Evolutionary conservation across 352 stramenopile species (phyloP).

Genomic region (Phytophthora ohioensis): DNA sequence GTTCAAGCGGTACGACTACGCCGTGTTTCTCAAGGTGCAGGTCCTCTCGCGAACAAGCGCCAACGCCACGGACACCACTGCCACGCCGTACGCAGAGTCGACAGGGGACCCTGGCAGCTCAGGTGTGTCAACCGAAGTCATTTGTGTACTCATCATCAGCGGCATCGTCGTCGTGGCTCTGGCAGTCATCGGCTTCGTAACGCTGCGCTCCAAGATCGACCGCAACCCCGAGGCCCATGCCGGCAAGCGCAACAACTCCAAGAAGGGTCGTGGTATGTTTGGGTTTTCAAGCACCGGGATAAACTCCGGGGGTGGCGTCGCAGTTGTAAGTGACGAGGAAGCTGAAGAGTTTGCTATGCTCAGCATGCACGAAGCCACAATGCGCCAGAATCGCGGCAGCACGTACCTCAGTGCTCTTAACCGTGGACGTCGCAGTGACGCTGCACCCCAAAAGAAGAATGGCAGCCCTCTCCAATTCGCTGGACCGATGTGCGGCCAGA

Average conservation of each 20-base stretch:
- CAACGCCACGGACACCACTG: conserved; percentile 37
- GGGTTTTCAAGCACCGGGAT: conserved; percentile 40
- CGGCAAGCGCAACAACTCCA: conserved; percentile 34
- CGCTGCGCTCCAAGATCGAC: conserved; percentile 58
- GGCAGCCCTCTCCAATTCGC: conserved; percentile 59
- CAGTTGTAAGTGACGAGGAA: conserved; percentile 44
- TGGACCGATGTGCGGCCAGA: conserved; percentile 55
- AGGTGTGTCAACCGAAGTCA: conserved; percentile 66
- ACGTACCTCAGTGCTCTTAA: conserved; percentile 62
- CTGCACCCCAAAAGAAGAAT: conserved; percentile 36
- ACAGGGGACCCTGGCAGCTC: conserved; percentile 28
- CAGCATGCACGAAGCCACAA: conserved; percentile 71
- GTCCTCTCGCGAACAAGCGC: conserved; percentile 38
- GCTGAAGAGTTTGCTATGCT: conserved; percentile 87
- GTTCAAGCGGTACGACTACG: conserved; percentile 72
- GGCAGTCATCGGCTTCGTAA: conserved; percentile 70
- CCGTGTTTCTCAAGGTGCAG: conserved; percentile 59
- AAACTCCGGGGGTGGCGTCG: conserved; percentile 35
- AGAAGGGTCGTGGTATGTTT: conserved; percentile 43
- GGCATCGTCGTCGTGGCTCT: conserved; percentile 75
- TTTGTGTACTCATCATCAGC: conserved; percentile 76
- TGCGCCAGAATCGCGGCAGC: conserved; percentile 54
- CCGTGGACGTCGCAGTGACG: conserved; percentile 30
- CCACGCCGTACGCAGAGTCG: conserved; percentile 46
- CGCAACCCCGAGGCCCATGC: conserved; percentile 31